Evolutionary conservation across 495 filamentous ascomycete genomes (phyloP).

Genomic region (Geopyxis carbonaria): DNA sequence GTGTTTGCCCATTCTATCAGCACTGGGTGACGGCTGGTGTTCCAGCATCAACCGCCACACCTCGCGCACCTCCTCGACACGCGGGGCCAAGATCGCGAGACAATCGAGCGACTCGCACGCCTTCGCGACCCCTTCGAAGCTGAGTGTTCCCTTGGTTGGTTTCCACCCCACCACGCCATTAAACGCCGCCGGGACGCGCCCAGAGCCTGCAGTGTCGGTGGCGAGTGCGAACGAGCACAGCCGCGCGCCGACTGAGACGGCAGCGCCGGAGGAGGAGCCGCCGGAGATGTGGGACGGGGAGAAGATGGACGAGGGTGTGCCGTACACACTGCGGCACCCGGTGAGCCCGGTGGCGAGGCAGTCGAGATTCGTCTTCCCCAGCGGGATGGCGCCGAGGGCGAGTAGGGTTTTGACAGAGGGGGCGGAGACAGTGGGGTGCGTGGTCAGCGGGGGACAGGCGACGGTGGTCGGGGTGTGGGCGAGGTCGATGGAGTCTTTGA

Average conservation of each 20-base stretch:
- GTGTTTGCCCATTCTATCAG: conserved; percentile 19
- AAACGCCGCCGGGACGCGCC: conserved; percentile 43
- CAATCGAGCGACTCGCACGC: conserved; percentile 48
- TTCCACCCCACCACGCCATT: conserved; percentile 53
- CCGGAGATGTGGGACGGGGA: conserved; percentile 42
- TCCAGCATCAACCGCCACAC: conserved; percentile 42
- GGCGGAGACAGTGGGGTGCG: conserved; percentile 31
- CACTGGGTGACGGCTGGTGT: conserved; percentile 34
- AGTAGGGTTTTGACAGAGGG: conserved; percentile 27
- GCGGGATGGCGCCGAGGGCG: conserved; percentile 38
- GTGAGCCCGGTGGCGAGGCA: conserved; percentile 49
- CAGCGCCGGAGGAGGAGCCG: conserved; percentile 45
- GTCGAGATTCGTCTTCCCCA: conserved; percentile 54
- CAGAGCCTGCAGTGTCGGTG: conserved; percentile 51
- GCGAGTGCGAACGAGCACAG: conserved; percentile 46
- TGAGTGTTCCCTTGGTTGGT: conserved; percentile 46
- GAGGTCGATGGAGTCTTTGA: conserved; percentile 50
- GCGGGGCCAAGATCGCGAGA: conserved; percentile 37
- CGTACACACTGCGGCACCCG: conserved; percentile 47
- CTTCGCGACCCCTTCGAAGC: conserved; percentile 39
- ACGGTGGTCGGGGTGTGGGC: conserved; percentile 40
- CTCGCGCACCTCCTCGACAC: conserved; percentile 34
- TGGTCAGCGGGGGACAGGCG: conserved; percentile 38
- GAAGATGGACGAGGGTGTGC: conserved; percentile 35
- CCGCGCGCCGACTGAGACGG: conserved; percentile 38